These are phyloP conservation scores for Ophiobolus disseminans DNA, from an alignment of 2,329 filamentous ascomycete species.

Conservation along the genomic window DNA sequence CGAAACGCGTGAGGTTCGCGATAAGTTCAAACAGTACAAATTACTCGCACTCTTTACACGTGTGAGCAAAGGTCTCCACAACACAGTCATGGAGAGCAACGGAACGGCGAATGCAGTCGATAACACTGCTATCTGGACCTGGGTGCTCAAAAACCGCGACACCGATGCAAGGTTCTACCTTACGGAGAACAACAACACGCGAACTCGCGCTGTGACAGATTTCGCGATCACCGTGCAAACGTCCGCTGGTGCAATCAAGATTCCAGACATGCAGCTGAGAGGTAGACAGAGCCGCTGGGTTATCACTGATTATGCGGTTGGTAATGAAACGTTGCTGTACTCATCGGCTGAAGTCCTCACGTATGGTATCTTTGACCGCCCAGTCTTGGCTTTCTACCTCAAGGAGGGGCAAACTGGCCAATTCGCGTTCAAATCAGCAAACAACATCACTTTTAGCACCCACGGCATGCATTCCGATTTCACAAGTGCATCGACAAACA, in stretches of 20 bases:
- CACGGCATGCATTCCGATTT: slow-evolving; percentile 52
- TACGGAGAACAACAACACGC: slow-evolving; percentile 56
- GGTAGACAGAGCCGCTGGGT: slow-evolving; percentile 63
- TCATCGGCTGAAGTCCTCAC: slow-evolving; percentile 60
- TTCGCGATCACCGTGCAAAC: slow-evolving; percentile 60
- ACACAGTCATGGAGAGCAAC: slow-evolving; percentile 63
- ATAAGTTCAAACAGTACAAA: slow-evolving; percentile 63
- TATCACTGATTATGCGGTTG: slow-evolving; percentile 61
- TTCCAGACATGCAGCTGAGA: slow-evolving; percentile 58
- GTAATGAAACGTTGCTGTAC: slow-evolving; percentile 58
- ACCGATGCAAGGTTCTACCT: slow-evolving; percentile 60
- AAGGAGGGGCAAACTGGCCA: slow-evolving; percentile 57
- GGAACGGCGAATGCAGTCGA: slow-evolving; percentile 58
- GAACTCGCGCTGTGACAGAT: slow-evolving; percentile 53
- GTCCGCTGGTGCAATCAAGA: slow-evolving; percentile 52
- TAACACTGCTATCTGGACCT: slow-evolving; percentile 55
- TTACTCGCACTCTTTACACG: slow-evolving; percentile 62
- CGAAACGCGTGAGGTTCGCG: slow-evolving; percentile 61
- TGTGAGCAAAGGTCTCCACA: slow-evolving; percentile 58
- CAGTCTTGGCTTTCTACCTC: slow-evolving; percentile 59
- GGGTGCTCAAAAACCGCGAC: slow-evolving; percentile 61
- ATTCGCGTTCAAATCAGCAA: slow-evolving; percentile 57
- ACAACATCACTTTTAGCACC: slow-evolving; percentile 49
- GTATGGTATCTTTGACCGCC: slow-evolving; percentile 57
- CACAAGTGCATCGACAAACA: slow-evolving; percentile 26